Conservation (phyloP, 805 yeast genomes). For the Saturnispora ahearnii region DNA sequence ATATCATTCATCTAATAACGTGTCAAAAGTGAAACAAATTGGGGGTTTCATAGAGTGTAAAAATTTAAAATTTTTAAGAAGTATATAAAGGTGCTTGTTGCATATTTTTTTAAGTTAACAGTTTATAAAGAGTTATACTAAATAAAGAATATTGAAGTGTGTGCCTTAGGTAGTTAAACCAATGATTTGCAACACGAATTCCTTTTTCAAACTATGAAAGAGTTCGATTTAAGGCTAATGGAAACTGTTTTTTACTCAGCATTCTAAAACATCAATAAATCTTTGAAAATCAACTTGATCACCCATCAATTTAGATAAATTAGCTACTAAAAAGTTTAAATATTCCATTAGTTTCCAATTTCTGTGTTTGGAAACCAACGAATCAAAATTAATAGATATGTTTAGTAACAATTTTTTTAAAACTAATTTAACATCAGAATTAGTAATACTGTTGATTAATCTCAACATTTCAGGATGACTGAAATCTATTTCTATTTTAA, state of each 20-base stretch:
- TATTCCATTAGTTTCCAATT: slow-evolving; percentile 26
- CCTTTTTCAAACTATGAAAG: no score
- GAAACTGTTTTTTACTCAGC: slow-evolving; percentile 3
- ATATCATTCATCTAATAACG: slow-evolving; percentile 12
- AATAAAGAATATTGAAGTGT: no score
- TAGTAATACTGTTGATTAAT: slow-evolving; percentile 23
- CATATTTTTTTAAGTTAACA: no score
- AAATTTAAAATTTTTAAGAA: not conserved
- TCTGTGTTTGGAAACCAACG: slow-evolving; percentile 10
- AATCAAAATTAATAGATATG: slow-evolving; percentile 24
- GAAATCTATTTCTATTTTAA: slow-evolving; percentile 28
- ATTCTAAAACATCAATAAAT: slow-evolving; percentile 19
- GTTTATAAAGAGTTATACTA: no score
- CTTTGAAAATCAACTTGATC: slow-evolving; percentile 20
- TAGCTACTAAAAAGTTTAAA: slow-evolving; percentile 25
- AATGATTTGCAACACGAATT: no score
- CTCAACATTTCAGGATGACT: slow-evolving; percentile 21
- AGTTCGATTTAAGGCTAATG: no score
- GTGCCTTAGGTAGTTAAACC: no score
- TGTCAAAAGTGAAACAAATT: no score
- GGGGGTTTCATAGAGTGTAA: no score
- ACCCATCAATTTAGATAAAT: slow-evolving; percentile 28
- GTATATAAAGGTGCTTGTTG: no score
- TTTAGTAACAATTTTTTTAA: slow-evolving; percentile 27
- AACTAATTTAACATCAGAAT: slow-evolving; percentile 22